Conservation (phyloP, 106 monocot species). For the Acorus calamus region DNA sequence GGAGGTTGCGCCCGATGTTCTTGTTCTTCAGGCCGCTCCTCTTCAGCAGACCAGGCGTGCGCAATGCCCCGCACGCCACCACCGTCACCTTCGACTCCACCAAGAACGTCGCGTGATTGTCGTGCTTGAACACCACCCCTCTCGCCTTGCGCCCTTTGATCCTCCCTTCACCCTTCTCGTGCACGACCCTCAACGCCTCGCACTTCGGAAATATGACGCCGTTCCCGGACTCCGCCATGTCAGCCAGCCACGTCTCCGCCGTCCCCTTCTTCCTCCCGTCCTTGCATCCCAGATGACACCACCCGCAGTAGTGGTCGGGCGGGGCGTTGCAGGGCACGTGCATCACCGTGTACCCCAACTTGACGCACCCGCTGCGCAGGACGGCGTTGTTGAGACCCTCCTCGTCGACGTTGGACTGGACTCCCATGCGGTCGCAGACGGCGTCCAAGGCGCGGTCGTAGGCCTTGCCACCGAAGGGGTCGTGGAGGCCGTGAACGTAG, state of each 20-base stretch:
- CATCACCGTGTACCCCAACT: slow-evolving; percentile 5
- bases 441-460: slow-evolving; percentile 3
- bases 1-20: slow-evolving; percentile 13
- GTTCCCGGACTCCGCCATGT: slow-evolving; percentile 7
- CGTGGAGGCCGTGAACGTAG: neutral
- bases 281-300: slow-evolving; percentile 25
- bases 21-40: slow-evolving; percentile 18
- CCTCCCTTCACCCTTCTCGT: neutral
- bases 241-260: slow-evolving; percentile 12
- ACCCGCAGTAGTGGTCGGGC: slow-evolving; percentile 17
- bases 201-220: slow-evolving; percentile 12
- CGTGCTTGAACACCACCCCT: slow-evolving; percentile 3
- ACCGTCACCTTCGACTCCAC: slow-evolving; percentile 13
- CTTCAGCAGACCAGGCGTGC: slow-evolving; percentile 14
- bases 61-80: slow-evolving; percentile 13
- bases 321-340: slow-evolving; percentile 10
- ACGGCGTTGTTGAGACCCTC: slow-evolving; percentile 14
- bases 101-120: neutral
- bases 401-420: neutral
- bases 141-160: neutral
- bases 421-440: slow-evolving; percentile 5
- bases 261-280: slow-evolving; percentile 15
- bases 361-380: slow-evolving; percentile 12
- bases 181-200: slow-evolving; percentile 5
- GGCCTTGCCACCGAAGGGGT: neutral